Conservation (phyloP, 1,284 basidiomycete species). For the Trichosporon inkin region DNA sequence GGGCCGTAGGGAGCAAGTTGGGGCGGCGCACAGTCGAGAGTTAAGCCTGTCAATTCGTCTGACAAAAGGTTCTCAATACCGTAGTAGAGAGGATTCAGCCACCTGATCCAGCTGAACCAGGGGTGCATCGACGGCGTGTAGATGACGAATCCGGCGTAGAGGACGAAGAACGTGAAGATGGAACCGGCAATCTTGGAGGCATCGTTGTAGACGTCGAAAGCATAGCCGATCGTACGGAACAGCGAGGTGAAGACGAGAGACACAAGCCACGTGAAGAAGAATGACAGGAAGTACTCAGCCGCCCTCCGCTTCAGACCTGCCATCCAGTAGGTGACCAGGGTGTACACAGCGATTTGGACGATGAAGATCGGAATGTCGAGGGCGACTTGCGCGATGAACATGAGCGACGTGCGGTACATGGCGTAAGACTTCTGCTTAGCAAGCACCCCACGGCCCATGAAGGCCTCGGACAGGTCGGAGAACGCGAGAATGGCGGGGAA, state of each 20-base stretch:
- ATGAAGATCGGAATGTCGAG: constrained; percentile 55
- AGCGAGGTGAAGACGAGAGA: constrained; percentile 35
- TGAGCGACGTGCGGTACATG: constrained; percentile 49
- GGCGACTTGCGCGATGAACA: constrained; percentile 62
- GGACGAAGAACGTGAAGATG: constrained; percentile 36
- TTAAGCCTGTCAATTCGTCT: constrained; percentile 52
- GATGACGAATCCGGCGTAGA: constrained; percentile 42
- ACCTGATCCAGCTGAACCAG: constrained; percentile 29
- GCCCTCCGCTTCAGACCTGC: constrained; percentile 29
- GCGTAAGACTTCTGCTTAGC: constrained; percentile 54
- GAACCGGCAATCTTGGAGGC: constrained; percentile 45
- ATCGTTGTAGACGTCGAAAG: constrained; percentile 42
- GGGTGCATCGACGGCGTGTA: constrained; percentile 41
- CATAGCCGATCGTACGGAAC: constrained; percentile 44
- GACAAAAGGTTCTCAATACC: constrained; percentile 35
- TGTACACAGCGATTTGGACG: constrained; percentile 48
- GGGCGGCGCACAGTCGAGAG: constrained; percentile 44
- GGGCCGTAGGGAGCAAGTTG: constrained; percentile 49
- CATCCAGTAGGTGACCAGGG: constrained; percentile 48
- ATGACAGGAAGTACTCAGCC: constrained; percentile 46
- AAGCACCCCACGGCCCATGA: constrained; percentile 67
- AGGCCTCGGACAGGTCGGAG: constrained; percentile 69
- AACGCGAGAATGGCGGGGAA: constrained; percentile 54
- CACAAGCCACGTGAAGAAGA: constrained; percentile 34
- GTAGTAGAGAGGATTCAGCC: constrained; percentile 41